Evolutionary conservation across 2,329 filamentous ascomycete species (phyloP).

Genomic region (Emericellopsis atlantica): DNA sequence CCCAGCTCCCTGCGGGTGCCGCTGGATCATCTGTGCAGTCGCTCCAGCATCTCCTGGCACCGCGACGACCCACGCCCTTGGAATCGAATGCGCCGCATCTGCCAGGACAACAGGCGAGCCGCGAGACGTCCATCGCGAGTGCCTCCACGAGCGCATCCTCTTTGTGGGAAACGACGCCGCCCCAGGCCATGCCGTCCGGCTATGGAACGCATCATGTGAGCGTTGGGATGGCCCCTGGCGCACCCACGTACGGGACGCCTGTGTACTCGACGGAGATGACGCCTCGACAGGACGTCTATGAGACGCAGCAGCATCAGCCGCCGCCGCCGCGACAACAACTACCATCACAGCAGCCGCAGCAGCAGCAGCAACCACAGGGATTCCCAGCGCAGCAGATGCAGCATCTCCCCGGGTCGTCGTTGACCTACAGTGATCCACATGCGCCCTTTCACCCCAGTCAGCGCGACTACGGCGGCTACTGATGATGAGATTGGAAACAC

Average conservation of each 20-base stretch:
- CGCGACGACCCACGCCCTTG: conserved; percentile 17
- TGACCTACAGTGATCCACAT: not conserved
- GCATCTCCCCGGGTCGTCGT: no score
- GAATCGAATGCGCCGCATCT: conserved; percentile 14
- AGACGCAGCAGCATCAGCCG: not conserved
- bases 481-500: not conserved
- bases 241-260: conserved; percentile 1
- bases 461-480: conserved; percentile 1
- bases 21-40: conserved; percentile 14
- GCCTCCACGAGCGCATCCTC: conserved; percentile 18
- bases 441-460: not conserved
- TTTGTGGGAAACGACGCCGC: conserved; percentile 16
- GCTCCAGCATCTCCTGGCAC: conserved; percentile 23
- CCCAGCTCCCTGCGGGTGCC: conserved; percentile 3
- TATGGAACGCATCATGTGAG: conserved; percentile 13
- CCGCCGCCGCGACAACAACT: not conserved
- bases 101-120: conserved; percentile 14
- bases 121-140: conserved; percentile 18
- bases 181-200: conserved; percentile 10
- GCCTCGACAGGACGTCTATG: not conserved
- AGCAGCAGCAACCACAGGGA: not conserved
- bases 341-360: not conserved
- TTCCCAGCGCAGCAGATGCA: not conserved
- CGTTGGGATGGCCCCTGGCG: conserved; percentile 7
- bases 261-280: not conserved